Evolutionary conservation across 805 yeast species (phyloP), one percentile per base, ranked within the genome.

Genomic region (Spathaspora gorwiae): DNA sequence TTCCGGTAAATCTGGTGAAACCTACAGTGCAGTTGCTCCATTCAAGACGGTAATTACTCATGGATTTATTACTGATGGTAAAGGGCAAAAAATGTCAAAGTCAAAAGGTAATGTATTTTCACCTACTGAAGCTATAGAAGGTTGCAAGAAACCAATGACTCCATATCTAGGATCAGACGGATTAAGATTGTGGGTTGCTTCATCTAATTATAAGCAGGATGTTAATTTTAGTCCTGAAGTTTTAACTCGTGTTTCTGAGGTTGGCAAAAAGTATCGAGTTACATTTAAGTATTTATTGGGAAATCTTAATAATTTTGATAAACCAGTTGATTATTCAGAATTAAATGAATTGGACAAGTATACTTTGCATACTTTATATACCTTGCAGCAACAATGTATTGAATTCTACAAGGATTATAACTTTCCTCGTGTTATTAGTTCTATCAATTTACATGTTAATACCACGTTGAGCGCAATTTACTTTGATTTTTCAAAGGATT

Each of bases 41-140:
- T 94, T 78, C 64, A 76, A 76, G 48, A 73, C 76, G 24, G 78
- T 94, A 33, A 76, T 94, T 26, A 94, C 99, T 0, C 99, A 94
- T 63, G 99, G 99, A 0, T 94, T 94, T 59, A 84, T 87, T 0
- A 67, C 94, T 48, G 99, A 94, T 66, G 88, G 81, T 52, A 79
- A 83, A 49, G 92, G 94, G 13, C 76, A 77, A 46, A 94, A 94
- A 57, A 92, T 92, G 98, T 90, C 97, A 3, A 94, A 94, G 59
- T 88, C 97, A 0, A 65, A 86, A 34, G 97, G 97, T 0, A 94
- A 94, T 54, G 82, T 82, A 0, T 76, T 90, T 15, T 61, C 77
- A 1, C 98, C 98, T 0, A 56, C 55, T 3, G 80, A 80, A 32
- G 78, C 89, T 7, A 78, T 92, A 32, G 66, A 76, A 33, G 95